Conservation (phyloP, 106 monocot species). For the Apostasia ramifera region DNA sequence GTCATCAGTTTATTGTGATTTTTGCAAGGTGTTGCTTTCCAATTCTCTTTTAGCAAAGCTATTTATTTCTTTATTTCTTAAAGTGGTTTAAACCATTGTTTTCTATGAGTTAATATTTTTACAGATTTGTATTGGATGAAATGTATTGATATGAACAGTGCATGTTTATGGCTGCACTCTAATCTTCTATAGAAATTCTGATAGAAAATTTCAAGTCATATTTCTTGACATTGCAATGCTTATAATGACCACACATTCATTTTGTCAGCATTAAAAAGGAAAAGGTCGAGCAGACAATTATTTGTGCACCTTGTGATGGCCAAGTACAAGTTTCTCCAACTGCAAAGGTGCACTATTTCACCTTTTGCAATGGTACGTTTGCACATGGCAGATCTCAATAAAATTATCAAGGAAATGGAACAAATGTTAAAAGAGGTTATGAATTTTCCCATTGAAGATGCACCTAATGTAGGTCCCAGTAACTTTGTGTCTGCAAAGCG, state of each 20-base stretch:
- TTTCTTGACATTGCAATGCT: not conserved
- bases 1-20: no score
- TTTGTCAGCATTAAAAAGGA: not conserved
- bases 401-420: not conserved
- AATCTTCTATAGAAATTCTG: no score
- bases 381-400: not conserved
- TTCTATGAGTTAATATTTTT: no score
- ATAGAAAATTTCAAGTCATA: no score
- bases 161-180: no score
- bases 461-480: not conserved
- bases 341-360: not conserved
- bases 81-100: no score
- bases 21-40: no score
- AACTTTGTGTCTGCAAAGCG: not conserved
- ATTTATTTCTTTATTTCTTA: no score
- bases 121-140: no score
- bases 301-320: not conserved
- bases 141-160: no score
- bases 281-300: not conserved
- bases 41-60: no score
- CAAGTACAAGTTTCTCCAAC: slow-evolving; percentile 1
- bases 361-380: not conserved
- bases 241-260: not conserved
- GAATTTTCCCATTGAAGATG: not conserved
- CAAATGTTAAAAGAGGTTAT: not conserved